Conservation (phyloP, 441 rosid species). For the Mallotus repandus region DNA sequence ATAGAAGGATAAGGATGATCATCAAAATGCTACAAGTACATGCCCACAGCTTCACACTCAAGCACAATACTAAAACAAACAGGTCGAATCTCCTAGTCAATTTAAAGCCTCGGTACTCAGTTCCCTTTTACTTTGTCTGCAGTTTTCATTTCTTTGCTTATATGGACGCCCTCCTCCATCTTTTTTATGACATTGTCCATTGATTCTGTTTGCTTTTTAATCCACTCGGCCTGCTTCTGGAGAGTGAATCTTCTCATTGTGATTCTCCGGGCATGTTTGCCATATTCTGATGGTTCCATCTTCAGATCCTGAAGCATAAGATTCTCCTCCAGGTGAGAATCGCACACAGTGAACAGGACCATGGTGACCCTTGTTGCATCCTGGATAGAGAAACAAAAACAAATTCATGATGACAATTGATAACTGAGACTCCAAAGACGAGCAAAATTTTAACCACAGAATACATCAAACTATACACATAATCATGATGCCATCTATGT, state of each 20-base stretch:
- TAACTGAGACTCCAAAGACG: neutral
- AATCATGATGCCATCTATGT: too few relatives aligned
- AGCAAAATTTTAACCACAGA: neutral
- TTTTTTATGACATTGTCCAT: slow-evolving; percentile 67
- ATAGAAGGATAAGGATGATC: neutral
- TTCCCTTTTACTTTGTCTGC: slow-evolving; percentile 14
- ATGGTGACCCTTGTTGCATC: slow-evolving; percentile 98
- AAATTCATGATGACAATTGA: neutral
- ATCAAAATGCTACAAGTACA: neutral
- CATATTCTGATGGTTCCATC: slow-evolving; percentile 98
- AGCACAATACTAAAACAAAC: slow-evolving; percentile 9
- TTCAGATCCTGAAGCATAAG: slow-evolving; percentile 96
- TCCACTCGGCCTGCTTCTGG: slow-evolving; percentile 40
- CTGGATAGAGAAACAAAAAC: slow-evolving; percentile 34
- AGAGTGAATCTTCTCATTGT: slow-evolving; percentile 34
- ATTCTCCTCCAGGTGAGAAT: slow-evolving; percentile 92
- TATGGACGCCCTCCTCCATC: slow-evolving; percentile 37
- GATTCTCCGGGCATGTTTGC: slow-evolving; percentile 60
- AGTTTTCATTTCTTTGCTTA: slow-evolving; percentile 47
- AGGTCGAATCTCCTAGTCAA: neutral
- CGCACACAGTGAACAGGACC: slow-evolving; percentile 96
- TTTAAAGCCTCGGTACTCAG: slow-evolving; percentile 19
- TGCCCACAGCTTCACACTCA: neutral
- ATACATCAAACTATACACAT: too few relatives aligned
- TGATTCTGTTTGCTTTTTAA: slow-evolving; percentile 37